Conservation (phyloP, 495 filamentous ascomycete species). For the Trichoderma reesei region DNA sequence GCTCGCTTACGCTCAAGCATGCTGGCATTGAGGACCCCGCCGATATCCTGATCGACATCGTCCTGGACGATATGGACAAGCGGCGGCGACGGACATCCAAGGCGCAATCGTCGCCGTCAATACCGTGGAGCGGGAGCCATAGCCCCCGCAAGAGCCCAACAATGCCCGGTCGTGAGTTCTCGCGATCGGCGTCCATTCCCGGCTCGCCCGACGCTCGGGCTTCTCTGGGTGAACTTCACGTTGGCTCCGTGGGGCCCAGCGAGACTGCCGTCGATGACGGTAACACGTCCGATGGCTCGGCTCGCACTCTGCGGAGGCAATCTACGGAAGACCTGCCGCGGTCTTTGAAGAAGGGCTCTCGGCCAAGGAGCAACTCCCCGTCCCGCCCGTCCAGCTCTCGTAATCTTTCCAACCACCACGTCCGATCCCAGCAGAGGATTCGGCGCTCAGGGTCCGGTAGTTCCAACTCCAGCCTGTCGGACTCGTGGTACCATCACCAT, state of each 20-base stretch:
- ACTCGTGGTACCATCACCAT: slow-evolving; percentile 48
- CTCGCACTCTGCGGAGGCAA: slow-evolving; percentile 28
- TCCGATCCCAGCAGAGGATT: slow-evolving; percentile 53
- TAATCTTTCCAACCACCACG: slow-evolving; percentile 43
- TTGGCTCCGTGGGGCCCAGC: slow-evolving; percentile 33
- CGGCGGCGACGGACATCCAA: slow-evolving; percentile 81
- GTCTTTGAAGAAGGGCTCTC: slow-evolving; percentile 31
- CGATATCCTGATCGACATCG: slow-evolving; percentile 83
- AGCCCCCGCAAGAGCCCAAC: slow-evolving; percentile 49
- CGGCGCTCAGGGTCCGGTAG: slow-evolving; percentile 82
- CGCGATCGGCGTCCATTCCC: slow-evolving; percentile 50
- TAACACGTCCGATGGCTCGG: slow-evolving; percentile 23
- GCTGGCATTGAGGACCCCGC: slow-evolving; percentile 80
- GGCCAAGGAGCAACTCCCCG: slow-evolving; percentile 70
- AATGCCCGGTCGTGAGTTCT: slow-evolving; percentile 45
- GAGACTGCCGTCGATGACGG: slow-evolving; percentile 28
- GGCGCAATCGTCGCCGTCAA: slow-evolving; percentile 63
- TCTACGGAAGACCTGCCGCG: slow-evolving; percentile 30
- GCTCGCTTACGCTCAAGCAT: slow-evolving; percentile 81
- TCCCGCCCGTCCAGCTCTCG: slow-evolving; percentile 62
- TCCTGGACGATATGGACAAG: slow-evolving; percentile 91
- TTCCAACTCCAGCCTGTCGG: slow-evolving; percentile 78
- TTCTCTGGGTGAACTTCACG: slow-evolving; percentile 33
- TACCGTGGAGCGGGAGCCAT: slow-evolving; percentile 50
- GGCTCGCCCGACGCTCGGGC: slow-evolving; percentile 51